phyloP scores from a whole-genome alignment of 192 early-diverging fungal species.

The Jimgerdemannia flammicorona region DNA sequence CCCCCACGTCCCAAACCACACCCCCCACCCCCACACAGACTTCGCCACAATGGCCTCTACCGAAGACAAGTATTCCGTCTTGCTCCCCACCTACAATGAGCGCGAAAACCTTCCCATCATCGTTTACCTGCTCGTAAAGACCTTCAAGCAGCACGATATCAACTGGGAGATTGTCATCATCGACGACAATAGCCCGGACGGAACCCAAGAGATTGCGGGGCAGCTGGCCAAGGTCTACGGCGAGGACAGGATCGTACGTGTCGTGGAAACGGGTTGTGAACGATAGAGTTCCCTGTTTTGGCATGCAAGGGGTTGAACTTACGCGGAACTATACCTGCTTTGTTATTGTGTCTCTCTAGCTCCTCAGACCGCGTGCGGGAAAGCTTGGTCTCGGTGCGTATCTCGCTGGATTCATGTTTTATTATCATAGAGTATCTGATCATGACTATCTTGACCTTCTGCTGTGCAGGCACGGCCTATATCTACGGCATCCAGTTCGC shows the following conservation, averaged over 20 bases:
- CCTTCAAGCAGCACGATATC: conserved; percentile 76
- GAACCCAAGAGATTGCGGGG: conserved; percentile 90
- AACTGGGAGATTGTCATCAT: conserved; percentile 98
- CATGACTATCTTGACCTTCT: too few species aligned
- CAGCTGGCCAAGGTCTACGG: conserved; percentile 86
- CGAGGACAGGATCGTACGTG: conserved; percentile 76
- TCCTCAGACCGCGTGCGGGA: conserved; percentile 88
- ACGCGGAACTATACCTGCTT: neutral
- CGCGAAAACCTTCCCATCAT: conserved; percentile 96
- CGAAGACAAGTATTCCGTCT: conserved; percentile 80
- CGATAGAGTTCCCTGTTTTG: too few species aligned
- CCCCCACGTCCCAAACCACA: too few species aligned
- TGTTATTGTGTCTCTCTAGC: conserved; percentile 32
- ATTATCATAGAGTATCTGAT: too few species aligned
- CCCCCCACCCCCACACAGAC: too few species aligned
- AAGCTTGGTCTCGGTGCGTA: conserved; percentile 83
- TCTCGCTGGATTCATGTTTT: too few species aligned
- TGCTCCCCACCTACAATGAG: conserved; percentile 99
- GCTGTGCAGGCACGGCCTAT: conserved; percentile 76
- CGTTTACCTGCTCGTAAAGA: conserved; percentile 85
- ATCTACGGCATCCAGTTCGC: conserved; percentile 91
- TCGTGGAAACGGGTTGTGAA: too few species aligned
- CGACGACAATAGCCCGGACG: conserved; percentile 94
- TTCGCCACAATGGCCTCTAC: conserved; percentile 1
- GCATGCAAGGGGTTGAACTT: neutral